Evolutionary conservation across 495 filamentous ascomycete genomes (phyloP).

Genomic region (Xanthoparmelia taractica): DNA sequence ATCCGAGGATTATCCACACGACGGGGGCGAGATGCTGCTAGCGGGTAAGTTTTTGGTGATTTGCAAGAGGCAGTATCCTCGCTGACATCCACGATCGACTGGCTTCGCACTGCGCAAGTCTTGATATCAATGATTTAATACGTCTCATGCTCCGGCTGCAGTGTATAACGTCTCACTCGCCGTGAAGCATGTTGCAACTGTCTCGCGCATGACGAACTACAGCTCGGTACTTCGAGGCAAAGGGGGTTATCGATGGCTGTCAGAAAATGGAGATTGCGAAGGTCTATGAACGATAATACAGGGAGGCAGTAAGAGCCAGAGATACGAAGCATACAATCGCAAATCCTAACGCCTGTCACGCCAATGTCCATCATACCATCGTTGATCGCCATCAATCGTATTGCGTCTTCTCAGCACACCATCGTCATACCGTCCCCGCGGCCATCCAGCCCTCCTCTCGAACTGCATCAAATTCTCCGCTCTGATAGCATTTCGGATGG

Average conservation of each 20-base stretch:
- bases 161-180: background rate
- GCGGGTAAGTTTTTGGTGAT: no score
- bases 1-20: no score
- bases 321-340: background rate
- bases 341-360: background rate
- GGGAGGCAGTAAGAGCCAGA: background rate
- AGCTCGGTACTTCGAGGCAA: background rate
- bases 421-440: conserved; percentile 6
- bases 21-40: no score
- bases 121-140: no score
- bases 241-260: background rate
- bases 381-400: conserved; percentile 8
- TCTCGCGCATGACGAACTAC: background rate
- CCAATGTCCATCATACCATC: background rate
- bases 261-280: background rate
- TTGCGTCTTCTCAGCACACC: conserved; percentile 13
- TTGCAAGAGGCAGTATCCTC: no score
- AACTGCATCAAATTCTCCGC: background rate
- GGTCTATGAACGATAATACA: background rate
- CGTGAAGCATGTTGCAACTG: background rate
- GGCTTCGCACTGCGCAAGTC: no score
- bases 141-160: no score
- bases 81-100: no score
- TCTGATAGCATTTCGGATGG: background rate
- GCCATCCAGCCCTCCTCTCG: background rate